Conservation (phyloP, 140 eudicot genomes). For the Bidens hawaiensis region DNA sequence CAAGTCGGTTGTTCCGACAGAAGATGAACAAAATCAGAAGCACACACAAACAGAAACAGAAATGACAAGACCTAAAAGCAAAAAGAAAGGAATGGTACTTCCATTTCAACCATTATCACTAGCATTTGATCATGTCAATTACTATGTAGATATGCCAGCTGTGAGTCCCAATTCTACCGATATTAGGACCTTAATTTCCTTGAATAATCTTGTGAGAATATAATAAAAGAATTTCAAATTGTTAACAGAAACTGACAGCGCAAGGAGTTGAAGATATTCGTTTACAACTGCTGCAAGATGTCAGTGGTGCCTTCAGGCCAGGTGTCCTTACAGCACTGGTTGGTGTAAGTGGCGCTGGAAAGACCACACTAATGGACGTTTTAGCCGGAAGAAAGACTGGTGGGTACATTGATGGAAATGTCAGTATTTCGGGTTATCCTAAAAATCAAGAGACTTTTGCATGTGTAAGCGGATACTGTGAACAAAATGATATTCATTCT, state of each 20-base stretch:
- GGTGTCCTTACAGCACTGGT: too few relatives aligned
- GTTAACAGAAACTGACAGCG: constrained; percentile 61
- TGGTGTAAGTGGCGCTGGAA: too few relatives aligned
- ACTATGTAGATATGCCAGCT: constrained; percentile 65
- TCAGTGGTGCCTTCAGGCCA: constrained; percentile 71
- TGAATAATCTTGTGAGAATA: too few relatives aligned
- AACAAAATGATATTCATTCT: too few relatives aligned
- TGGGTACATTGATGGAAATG: constrained; percentile 60
- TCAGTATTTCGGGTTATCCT: constrained; percentile 56
- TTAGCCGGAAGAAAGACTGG: constrained; percentile 72
- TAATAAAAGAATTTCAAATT: too few relatives aligned
- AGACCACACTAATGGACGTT: constrained; percentile 86
- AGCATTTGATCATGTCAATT: constrained; percentile 53
- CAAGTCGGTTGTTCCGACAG: constrained; percentile 31
- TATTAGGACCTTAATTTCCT: too few relatives aligned
- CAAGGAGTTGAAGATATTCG: constrained; percentile 47
- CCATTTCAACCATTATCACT: constrained; percentile 68
- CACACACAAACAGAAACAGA: constrained; percentile 17
- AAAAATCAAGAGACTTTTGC: constrained; percentile 74
- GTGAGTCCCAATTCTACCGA: constrained; percentile 40
- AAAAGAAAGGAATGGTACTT: constrained; percentile 52
- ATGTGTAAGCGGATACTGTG: too few relatives aligned
- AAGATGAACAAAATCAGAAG: constrained; percentile 25
- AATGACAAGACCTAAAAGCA: constrained; percentile 21
- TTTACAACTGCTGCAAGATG: constrained; percentile 55